Percentiles rank a stretch among this genome's conserved stretches.
These are phyloP conservation scores for Larix sibirica DNA, from an alignment of 83 land plant species.

Conservation along the genomic window DNA sequence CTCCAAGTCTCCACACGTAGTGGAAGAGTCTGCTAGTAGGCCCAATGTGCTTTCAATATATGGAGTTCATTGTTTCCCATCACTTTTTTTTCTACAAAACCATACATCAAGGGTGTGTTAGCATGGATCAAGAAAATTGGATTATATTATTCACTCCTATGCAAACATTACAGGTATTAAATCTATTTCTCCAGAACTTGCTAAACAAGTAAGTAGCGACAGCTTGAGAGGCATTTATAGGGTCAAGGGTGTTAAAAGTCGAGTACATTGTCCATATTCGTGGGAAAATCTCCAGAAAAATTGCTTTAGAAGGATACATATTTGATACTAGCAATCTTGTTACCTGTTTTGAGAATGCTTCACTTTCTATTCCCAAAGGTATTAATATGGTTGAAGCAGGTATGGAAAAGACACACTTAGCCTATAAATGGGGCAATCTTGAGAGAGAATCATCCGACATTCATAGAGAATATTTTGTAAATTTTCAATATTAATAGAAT, in stretches of 20 bases:
- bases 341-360: constrained; percentile 62
- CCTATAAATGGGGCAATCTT: constrained; percentile 21
- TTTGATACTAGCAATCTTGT: constrained; percentile 71
- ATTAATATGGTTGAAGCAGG: constrained; percentile 23
- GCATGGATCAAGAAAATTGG: constrained; percentile 63
- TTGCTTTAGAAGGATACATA: constrained; percentile 78
- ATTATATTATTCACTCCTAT: constrained; percentile 61
- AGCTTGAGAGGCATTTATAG: background rate
- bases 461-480: constrained; percentile 29
- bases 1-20: constrained; percentile 17
- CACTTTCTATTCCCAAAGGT: constrained; percentile 52
- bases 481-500: constrained; percentile 15
- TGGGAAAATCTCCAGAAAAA: constrained; percentile 87
- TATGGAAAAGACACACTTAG: constrained; percentile 46
- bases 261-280: constrained; percentile 80
- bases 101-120: constrained; percentile 74
- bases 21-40: constrained; percentile 68
- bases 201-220: no score
- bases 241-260: constrained; percentile 18
- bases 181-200: no score
- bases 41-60: constrained; percentile 84
- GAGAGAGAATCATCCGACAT: constrained; percentile 37
- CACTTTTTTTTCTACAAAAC: constrained; percentile 60
- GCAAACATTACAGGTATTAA: constrained; percentile 62
- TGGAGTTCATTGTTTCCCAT: constrained; percentile 94